Base-by-base conservation (phyloP, 805 yeast species). In the Candida peoriensis region DNA sequence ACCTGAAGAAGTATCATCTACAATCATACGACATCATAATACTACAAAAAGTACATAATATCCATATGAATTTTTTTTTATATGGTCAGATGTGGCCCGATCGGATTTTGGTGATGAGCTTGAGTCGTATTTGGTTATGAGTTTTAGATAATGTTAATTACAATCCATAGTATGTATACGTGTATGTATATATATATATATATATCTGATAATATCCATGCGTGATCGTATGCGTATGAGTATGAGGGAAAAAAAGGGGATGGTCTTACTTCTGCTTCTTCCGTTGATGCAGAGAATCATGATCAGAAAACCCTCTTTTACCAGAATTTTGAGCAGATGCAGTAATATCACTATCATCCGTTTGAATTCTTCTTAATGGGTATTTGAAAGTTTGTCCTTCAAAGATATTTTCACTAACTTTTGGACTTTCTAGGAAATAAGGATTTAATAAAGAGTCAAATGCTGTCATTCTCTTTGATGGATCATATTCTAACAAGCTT, bases 301-400 rank as follows among this genome's bases (percentile, higher is more conserved):
- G 47, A 11, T 39, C 48, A 5, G 28, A 38, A 41, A 28, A 44
- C 27, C 52, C 54, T 37, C 63, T 50, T 43, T 57, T 64, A 15
- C 44, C 42, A 1, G 59, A 57, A 20, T 53, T 50, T 19, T 50
- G 43, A 4, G 42, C 46, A 9, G 66, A 41, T 12, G 55, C 48
- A 2, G 69, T 65, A 29, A 87, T 86, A 58, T 88, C 95, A 46
- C 78, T 79, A 55, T 88, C 96, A 49, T 85, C 94, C 15, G 85
- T 80, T 47, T 86, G 85, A 20, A 90, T 87, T 47, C 95, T 72
- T 45, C 98, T 68, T 21, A 78, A 72, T 3, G 98, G 97, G 54
- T 93, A 93, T 45, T 75, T 78, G 51, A 78, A 69, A 24, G 67
- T 71, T 38, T 80, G 72, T 1, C 84, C 82, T 40, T 81, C 87